Conservation (phyloP, 2,329 filamentous ascomycete species). For the Cercospora sesami region DNA sequence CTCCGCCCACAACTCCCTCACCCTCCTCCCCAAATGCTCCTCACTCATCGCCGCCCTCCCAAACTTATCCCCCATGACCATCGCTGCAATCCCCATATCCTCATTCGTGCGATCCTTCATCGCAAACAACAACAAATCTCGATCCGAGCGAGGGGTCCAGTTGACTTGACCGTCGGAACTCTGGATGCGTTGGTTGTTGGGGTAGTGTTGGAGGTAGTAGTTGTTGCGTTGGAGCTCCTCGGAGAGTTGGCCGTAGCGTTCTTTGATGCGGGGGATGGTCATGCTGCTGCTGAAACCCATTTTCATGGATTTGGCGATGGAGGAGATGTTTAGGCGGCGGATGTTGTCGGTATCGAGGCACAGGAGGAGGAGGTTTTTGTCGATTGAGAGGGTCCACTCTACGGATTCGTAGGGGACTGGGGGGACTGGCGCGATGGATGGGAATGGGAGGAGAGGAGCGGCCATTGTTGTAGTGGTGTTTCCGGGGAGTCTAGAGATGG, state of each 20-base stretch:
- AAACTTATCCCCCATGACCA: not conserved
- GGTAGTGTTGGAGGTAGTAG: not conserved
- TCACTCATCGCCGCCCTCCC: not conserved
- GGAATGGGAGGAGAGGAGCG: not conserved
- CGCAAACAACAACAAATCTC: constrained; percentile 1
- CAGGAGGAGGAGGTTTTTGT: constrained; percentile 7
- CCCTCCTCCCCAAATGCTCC: not conserved
- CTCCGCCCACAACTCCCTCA: constrained; percentile 4
- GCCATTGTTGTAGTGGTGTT: not conserved
- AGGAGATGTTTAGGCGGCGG: not conserved
- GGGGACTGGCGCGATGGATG: not conserved
- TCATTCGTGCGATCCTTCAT: not conserved
- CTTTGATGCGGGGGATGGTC: not conserved
- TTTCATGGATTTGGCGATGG: not conserved
- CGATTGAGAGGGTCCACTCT: constrained; percentile 1
- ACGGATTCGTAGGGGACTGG: not conserved
- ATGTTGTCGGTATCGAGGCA: not conserved
- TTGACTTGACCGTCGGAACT: not conserved
- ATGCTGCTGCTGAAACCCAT: not conserved
- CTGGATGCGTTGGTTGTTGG: not conserved
- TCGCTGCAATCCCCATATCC: not conserved
- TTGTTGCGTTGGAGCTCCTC: not conserved
- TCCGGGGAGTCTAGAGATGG: not conserved
- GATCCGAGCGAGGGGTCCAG: not conserved
- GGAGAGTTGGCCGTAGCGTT: not conserved